These are phyloP conservation scores for Gynandropsis gynandra DNA, from an alignment of 345 rosid genomes.

Conservation along the genomic window DNA sequence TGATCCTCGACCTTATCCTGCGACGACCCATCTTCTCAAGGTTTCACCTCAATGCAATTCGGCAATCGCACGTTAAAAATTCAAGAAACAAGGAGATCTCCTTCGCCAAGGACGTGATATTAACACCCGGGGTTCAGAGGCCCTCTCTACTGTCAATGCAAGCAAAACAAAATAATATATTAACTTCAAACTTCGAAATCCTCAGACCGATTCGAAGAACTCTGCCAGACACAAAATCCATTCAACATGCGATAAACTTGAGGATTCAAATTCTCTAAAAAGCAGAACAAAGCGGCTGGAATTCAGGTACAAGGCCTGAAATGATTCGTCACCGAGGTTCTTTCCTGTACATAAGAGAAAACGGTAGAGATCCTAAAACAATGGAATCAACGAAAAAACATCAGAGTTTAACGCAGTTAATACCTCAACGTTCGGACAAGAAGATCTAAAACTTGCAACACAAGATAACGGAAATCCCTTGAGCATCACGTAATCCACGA, in stretches of 20 bases:
- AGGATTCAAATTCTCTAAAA: not conserved
- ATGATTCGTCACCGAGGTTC: no score
- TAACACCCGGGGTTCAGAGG: no score
- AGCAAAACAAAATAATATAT: not conserved
- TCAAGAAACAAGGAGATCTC: slow-evolving; percentile 6
- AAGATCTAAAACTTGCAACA: slow-evolving; percentile 22
- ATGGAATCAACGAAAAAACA: not conserved
- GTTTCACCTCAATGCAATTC: slow-evolving; percentile 1
- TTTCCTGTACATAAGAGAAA: no score
- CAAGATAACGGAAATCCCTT: slow-evolving; percentile 18
- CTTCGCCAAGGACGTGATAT: no score
- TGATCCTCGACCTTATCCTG: slow-evolving; percentile 61
- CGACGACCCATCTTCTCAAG: slow-evolving; percentile 55
- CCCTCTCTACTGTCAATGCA: slow-evolving; percentile 14
- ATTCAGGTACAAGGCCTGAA: no score
- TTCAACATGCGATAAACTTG: no score
- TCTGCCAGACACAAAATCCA: no score
- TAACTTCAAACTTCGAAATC: not conserved
- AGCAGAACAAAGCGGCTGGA: not conserved
- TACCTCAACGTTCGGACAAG: no score
- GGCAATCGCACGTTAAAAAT: slow-evolving; percentile 5
- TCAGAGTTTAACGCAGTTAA: not conserved
- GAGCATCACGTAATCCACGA: not conserved
- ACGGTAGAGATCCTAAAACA: not conserved
- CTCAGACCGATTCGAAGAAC: not conserved